Evolutionary conservation across 495 filamentous ascomycete genomes (phyloP).

Genomic region (Talaromyces wortmannii): DNA sequence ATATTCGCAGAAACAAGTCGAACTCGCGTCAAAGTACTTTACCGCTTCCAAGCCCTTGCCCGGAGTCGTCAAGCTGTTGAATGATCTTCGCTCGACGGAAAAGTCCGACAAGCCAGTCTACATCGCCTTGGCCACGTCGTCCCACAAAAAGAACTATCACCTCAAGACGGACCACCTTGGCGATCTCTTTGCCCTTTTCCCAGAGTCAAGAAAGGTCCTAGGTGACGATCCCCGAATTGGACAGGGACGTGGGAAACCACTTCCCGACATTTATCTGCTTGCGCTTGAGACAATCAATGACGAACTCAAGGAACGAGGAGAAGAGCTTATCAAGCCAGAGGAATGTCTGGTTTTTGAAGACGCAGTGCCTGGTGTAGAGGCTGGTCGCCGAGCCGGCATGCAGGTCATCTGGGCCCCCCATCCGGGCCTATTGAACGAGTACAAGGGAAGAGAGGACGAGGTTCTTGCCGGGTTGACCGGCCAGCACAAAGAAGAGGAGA

Average conservation of each 20-base stretch:
- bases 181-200: slow-evolving; percentile 70
- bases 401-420: slow-evolving; percentile 91
- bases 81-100: slow-evolving; percentile 34
- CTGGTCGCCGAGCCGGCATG: slow-evolving; percentile 90
- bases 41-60: slow-evolving; percentile 67
- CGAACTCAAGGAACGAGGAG: slow-evolving; percentile 48
- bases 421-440: slow-evolving; percentile 67
- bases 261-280: slow-evolving; percentile 90
- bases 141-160: slow-evolving; percentile 59
- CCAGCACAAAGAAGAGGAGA: slow-evolving; percentile 52
- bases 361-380: slow-evolving; percentile 85
- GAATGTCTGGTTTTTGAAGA: slow-evolving; percentile 98
- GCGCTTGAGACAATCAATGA: slow-evolving; percentile 82
- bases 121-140: slow-evolving; percentile 83
- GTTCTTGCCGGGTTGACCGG: slow-evolving; percentile 80
- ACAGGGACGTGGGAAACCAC: slow-evolving; percentile 78
- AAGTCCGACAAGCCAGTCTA: slow-evolving; percentile 49
- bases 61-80: slow-evolving; percentile 65
- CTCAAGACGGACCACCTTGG: slow-evolving; percentile 73
- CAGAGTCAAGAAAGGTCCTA: slow-evolving; percentile 58
- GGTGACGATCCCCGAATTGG: slow-evolving; percentile 84
- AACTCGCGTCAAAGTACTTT: slow-evolving; percentile 65
- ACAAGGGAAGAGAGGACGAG: slow-evolving; percentile 65
- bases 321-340: slow-evolving; percentile 63
- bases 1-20: slow-evolving; percentile 49